These are phyloP conservation scores for Melampsora abietis-canadensis DNA, from an alignment of 1,284 basidiomycete genomes.

Conservation along the genomic window DNA sequence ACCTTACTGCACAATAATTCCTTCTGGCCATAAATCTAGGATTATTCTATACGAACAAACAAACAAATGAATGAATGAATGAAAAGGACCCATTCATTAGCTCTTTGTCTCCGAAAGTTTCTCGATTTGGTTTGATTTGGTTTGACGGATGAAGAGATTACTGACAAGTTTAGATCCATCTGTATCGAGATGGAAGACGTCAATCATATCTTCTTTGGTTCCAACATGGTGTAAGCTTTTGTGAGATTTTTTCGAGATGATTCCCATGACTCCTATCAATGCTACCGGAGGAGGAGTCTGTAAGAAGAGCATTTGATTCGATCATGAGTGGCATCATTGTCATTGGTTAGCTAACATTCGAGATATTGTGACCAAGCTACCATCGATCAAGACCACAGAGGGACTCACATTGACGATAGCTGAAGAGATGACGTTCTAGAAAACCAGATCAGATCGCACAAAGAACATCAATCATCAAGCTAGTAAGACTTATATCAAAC, in stretches of 20 bases:
- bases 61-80: not conserved
- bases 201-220: slow-evolving; percentile 39
- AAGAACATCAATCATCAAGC: slow-evolving; percentile 5
- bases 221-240: slow-evolving; percentile 15
- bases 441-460: not conserved
- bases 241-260: slow-evolving; percentile 18
- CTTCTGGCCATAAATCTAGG: slow-evolving; percentile 70
- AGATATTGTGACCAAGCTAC: not conserved
- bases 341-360: not conserved
- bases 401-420: slow-evolving; percentile 41
- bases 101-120: too few relatives aligned
- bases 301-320: not conserved
- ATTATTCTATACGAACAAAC: slow-evolving; percentile 27
- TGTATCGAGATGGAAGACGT: slow-evolving; percentile 31
- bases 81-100: not conserved
- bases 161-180: slow-evolving; percentile 17
- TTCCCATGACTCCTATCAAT: slow-evolving; percentile 37
- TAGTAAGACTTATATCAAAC: not conserved
- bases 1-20: slow-evolving; percentile 81
- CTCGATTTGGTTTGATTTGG: not conserved
- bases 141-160: not conserved
- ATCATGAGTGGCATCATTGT: too few relatives aligned
- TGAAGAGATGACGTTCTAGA: slow-evolving; percentile 34
- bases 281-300: slow-evolving; percentile 38
- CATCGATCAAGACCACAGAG: not conserved